Evolutionary conservation across 805 yeast species (phyloP).

Genomic region (Barnettozyma pratensis): DNA sequence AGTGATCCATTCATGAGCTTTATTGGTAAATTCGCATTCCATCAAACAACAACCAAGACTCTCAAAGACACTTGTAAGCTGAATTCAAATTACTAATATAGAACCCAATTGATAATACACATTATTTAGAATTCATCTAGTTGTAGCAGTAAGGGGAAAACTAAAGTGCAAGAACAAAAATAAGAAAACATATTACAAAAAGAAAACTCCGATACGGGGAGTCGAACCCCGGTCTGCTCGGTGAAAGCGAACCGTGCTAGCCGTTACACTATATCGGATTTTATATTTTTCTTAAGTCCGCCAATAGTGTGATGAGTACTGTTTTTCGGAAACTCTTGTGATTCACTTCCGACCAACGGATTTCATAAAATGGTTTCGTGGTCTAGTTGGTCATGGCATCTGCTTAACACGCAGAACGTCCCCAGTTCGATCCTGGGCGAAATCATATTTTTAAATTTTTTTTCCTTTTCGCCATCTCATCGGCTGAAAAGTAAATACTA

Average conservation of each 20-base stretch:
- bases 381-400: constrained; percentile 99
- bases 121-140: too few relatives aligned
- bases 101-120: too few relatives aligned
- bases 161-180: too few relatives aligned
- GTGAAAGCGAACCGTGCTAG: constrained; percentile 82
- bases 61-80: too few relatives aligned
- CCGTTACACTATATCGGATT: constrained; percentile 77
- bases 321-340: too few relatives aligned
- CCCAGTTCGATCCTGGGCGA: constrained; percentile 99
- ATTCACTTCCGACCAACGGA: too few relatives aligned
- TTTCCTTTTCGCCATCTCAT: background rate
- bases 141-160: too few relatives aligned
- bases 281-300: too few relatives aligned
- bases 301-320: too few relatives aligned
- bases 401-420: constrained; percentile 99
- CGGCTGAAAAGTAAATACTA: too few relatives aligned
- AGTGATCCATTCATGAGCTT: constrained; percentile 20
- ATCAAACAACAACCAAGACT: too few relatives aligned
- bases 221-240: constrained; percentile 85
- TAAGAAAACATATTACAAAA: constrained; percentile 6
- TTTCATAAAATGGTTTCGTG: constrained; percentile 64
- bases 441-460: constrained; percentile 45
- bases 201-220: constrained; percentile 69
- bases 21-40: background rate
- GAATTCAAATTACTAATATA: too few relatives aligned